Base-by-base conservation (phyloP, 2,329 filamentous ascomycete genomes). In the Fusarium fracticaudum region DNA sequence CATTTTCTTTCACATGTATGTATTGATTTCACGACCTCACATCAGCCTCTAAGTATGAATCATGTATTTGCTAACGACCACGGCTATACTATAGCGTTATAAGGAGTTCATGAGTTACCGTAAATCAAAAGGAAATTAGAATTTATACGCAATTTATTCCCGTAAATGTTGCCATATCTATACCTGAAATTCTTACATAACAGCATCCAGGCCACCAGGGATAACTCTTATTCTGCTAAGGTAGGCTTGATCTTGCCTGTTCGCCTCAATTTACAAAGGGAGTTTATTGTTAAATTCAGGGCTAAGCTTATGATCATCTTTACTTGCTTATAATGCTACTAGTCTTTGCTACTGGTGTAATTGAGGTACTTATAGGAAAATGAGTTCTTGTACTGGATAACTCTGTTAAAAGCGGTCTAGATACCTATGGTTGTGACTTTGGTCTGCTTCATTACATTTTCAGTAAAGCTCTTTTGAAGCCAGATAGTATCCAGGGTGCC, bases 371-470 rank as follows among this genome's bases (percentile, higher is more conserved):
- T 64, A 85, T 84, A 10, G 82, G 80, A 80, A 80, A 86, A 41
- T 76, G 71, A 38, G 83, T 81, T 65, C 4, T 79, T 78, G 67
- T 84, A 85, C 6, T 73, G 55, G 54, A 84, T 81, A 9, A 84
- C 81, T 60, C 84, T 83, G 37, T 84, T 62, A 50, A 86, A 86
- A 3, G 79, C 80, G 6, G 82, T 85, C 81, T 82, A 85, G 2
- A 86, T 83, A n/a, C 85, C 71, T 8, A 86, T 83, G 72, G 84
- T 81, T 0, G 80, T 84, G 5, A 86, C 81, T 33, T 26, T 79
- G 8, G 80, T 81, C 8, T 77, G 71, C 24, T 76, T 66, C 0
- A 77, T 70, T 1, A 85, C 82, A 40, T 80, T 69, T 31, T 83
- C 80, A 0, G 83, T 85, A 54, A 83, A 78, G 1, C 77, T 80